Percentiles rank a stretch among this genome's conserved stretches.
Conservation (phyloP, 768 basidiomycete genomes). For the Lactarius hatsudake region DNA sequence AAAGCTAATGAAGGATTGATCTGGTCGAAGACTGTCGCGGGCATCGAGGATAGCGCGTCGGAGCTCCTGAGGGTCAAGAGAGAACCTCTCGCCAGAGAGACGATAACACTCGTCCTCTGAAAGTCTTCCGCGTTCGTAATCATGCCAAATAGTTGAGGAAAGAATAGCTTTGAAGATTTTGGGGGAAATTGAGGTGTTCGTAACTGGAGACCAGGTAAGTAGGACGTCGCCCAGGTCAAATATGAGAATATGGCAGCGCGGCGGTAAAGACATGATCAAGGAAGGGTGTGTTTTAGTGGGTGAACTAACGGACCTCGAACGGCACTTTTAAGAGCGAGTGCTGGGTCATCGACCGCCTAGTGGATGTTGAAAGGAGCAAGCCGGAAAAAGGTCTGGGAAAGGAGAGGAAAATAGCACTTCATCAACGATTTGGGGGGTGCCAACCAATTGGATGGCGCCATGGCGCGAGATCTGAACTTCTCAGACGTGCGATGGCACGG, state of each 20-base stretch:
- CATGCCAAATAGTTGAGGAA: constrained; percentile 47
- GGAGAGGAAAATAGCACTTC: background rate
- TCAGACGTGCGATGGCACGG: background rate
- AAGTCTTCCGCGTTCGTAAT: constrained; percentile 48
- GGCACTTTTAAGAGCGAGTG: constrained; percentile 6
- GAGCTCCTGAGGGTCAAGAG: constrained; percentile 40
- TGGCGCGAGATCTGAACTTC: background rate
- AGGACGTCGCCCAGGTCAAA: constrained; percentile 58
- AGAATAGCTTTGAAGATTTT: constrained; percentile 43
- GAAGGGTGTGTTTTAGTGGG: background rate
- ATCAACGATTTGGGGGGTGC: background rate
- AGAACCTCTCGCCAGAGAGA: constrained; percentile 40
- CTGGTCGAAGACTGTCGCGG: constrained; percentile 45
- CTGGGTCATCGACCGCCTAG: background rate
- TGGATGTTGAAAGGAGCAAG: background rate
- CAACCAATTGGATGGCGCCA: background rate
- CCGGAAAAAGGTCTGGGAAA: background rate
- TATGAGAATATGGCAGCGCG: constrained; percentile 37
- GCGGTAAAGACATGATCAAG: constrained; percentile 8
- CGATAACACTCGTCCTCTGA: constrained; percentile 46
- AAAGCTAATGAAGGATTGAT: constrained; percentile 45
- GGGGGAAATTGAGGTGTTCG: constrained; percentile 43
- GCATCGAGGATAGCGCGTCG: constrained; percentile 46
- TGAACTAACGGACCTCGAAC: background rate
- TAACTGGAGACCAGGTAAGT: constrained; percentile 50